A percentile compares a stretch with the other conserved stretches of the same genome.
Evolutionary conservation across 352 stramenopile genomes (phyloP).

Genomic region (Globisporangium emineosum): DNA sequence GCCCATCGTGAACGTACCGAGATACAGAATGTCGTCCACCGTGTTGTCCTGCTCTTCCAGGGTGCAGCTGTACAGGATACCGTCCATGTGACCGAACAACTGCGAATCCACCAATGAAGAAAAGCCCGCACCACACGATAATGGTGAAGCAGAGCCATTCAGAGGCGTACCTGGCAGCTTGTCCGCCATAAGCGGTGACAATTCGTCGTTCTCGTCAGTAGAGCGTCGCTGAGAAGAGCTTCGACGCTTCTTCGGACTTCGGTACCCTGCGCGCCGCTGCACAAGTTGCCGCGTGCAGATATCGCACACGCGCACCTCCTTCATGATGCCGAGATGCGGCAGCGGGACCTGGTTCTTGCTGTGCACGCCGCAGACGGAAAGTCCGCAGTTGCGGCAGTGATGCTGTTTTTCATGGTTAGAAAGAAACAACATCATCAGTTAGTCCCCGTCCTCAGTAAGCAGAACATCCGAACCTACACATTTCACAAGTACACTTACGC

Average conservation of each 20-base stretch:
- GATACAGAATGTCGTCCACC: conserved; percentile 72
- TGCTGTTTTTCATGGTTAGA: conserved; percentile 27
- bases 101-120: conserved; percentile 13
- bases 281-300: conserved; percentile 67
- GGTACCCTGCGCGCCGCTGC: conserved; percentile 62
- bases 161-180: conserved; percentile 14
- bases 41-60: conserved; percentile 78
- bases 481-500: conserved; percentile 31
- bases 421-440: neutral
- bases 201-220: conserved; percentile 24
- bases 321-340: conserved; percentile 71
- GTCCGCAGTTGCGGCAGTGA: conserved; percentile 60
- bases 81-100: conserved; percentile 38
- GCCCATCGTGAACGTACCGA: conserved; percentile 77
- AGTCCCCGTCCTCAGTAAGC: neutral
- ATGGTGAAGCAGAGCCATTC: conserved; percentile 2
- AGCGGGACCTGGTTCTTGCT: conserved; percentile 78
- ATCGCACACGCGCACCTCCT: conserved; percentile 71
- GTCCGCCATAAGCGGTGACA: conserved; percentile 27
- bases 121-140: conserved; percentile 1
- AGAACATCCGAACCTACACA: neutral
- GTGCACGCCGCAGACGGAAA: conserved; percentile 68
- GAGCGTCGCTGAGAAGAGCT: conserved; percentile 20
- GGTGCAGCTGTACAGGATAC: conserved; percentile 71
- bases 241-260: conserved; percentile 35